Conservation (phyloP, 129 eudicot species). For the Chrysanthemum lavandulifolium region DNA sequence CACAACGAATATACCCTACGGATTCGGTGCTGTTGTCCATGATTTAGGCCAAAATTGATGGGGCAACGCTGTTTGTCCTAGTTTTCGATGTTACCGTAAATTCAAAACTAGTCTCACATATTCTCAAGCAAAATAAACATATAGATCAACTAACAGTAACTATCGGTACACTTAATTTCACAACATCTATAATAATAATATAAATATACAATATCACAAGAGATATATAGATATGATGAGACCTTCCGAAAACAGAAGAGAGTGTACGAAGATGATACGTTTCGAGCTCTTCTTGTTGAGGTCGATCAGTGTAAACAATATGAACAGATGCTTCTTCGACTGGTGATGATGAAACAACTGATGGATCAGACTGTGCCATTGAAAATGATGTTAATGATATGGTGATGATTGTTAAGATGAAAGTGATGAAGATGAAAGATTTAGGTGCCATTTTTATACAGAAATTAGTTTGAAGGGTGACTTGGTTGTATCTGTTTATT, state of each 20-base stretch:
- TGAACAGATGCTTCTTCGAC: conserved; percentile 45
- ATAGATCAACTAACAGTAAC: too few species aligned
- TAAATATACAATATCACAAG: too few species aligned
- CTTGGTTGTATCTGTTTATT: background rate
- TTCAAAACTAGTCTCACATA: too few species aligned
- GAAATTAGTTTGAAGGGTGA: background rate
- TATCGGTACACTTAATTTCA: too few species aligned
- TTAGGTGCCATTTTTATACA: conserved; percentile 31
- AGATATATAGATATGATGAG: too few species aligned
- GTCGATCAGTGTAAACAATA: conserved; percentile 80
- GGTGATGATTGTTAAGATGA: conserved; percentile 9
- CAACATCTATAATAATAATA: too few species aligned
- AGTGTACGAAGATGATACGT: conserved; percentile 64
- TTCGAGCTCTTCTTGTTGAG: conserved; percentile 58
- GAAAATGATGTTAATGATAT: conserved; percentile 22
- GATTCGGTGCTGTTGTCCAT: too few species aligned
- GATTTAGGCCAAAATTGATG: too few species aligned
- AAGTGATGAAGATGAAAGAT: conserved; percentile 17
- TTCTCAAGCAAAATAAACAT: too few species aligned
- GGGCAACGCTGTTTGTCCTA: too few species aligned
- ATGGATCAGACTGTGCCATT: conserved; percentile 41
- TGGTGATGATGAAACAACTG: conserved; percentile 16
- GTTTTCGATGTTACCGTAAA: too few species aligned
- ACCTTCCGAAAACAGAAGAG: conserved; percentile 82
- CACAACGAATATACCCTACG: too few species aligned